Conservation (phyloP, 305 asterid genomes). For the Fraxinus baroniana region DNA sequence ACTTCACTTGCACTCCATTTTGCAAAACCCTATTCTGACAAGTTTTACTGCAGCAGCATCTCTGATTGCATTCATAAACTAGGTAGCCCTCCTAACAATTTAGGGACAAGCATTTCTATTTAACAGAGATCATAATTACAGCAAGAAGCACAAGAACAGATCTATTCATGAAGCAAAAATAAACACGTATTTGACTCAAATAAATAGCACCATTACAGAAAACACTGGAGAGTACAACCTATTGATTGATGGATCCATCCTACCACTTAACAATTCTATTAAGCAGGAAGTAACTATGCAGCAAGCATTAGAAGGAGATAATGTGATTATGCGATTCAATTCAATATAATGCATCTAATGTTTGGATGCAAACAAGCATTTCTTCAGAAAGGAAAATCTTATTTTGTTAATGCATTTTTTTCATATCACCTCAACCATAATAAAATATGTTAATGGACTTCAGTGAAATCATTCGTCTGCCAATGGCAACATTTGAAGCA, state of each 20-base stretch:
- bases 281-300: neutral
- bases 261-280: neutral
- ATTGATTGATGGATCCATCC: slow-evolving; percentile 4
- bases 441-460: neutral
- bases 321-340: neutral
- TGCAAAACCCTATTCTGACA: slow-evolving; percentile 96
- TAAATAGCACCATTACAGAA: neutral
- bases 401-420: neutral
- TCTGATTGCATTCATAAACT: slow-evolving; percentile 91
- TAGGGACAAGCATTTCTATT: slow-evolving; percentile 16
- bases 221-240: slow-evolving; percentile 2
- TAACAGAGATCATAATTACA: neutral
- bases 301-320: neutral
- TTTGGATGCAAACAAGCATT: neutral
- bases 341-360: neutral
- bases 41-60: slow-evolving; percentile 69
- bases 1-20: slow-evolving; percentile 77
- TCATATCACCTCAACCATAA: neutral
- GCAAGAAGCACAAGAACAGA: slow-evolving; percentile 8
- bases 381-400: neutral
- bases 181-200: slow-evolving; percentile 6
- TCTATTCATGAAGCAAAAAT: slow-evolving; percentile 5
- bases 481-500: neutral
- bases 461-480: neutral
- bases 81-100: slow-evolving; percentile 86